A percentile compares a stretch with the other conserved stretches of the same genome.
These are phyloP conservation scores for Triticum aestivum DNA, from an alignment of 176 grass and related monocot species.

Conservation along the genomic window IWGSC_CS_RefSeq_v2.1 NC_057804.1:645402543-645403042, in stretches of 20 bases:
- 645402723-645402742: not conserved
- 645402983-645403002: too few relatives aligned
- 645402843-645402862: too few relatives aligned
- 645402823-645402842: too few relatives aligned
- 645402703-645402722: not conserved
- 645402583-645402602: not conserved
- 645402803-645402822: too few relatives aligned
- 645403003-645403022: too few relatives aligned
- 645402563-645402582: constrained; percentile 1
- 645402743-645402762: not conserved
- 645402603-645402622: not conserved
- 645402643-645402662: not conserved
- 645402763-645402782: not conserved
- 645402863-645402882: too few relatives aligned
- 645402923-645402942: too few relatives aligned
- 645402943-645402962: too few relatives aligned
- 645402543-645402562: constrained; percentile 56
- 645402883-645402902: too few relatives aligned
- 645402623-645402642: not conserved
- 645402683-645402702: not conserved
- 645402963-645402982: too few relatives aligned
- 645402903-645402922: too few relatives aligned
- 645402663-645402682: not conserved
- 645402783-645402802: not conserved
- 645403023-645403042: too few relatives aligned